A percentile compares a stretch with the other conserved stretches of the same genome.
These are phyloP conservation scores for Pyrus communis DNA, from an alignment of 306 rosid genomes.

Conservation along the genomic window DNA sequence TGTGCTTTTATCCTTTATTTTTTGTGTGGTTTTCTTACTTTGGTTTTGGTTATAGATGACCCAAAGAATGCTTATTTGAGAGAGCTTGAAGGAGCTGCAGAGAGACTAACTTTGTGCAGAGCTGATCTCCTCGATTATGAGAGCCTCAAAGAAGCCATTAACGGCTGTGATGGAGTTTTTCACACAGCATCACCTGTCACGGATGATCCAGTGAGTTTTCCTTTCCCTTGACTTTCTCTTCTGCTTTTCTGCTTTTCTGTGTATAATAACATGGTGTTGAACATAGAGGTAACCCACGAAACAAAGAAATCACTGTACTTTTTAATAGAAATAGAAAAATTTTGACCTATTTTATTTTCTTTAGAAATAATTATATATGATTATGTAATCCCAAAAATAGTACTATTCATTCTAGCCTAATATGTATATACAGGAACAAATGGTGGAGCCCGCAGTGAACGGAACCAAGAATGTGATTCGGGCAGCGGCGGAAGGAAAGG, in stretches of 20 bases:
- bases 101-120: slow-evolving; percentile 51
- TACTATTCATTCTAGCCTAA: too few relatives aligned
- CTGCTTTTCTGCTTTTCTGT: background rate
- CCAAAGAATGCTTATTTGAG: slow-evolving; percentile 71
- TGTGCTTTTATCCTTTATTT: background rate
- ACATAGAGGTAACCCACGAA: too few relatives aligned
- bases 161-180: slow-evolving; percentile 69
- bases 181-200: slow-evolving; percentile 89
- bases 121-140: slow-evolving; percentile 69
- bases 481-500: slow-evolving; percentile 66
- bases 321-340: too few relatives aligned
- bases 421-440: slow-evolving; percentile 39
- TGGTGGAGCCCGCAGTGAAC: slow-evolving; percentile 70
- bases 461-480: slow-evolving; percentile 67
- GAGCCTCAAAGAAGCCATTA: slow-evolving; percentile 44
- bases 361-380: too few relatives aligned
- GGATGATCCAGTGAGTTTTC: slow-evolving; percentile 56
- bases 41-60: slow-evolving; percentile 35
- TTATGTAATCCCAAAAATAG: too few relatives aligned
- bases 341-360: too few relatives aligned
- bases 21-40: background rate
- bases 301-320: too few relatives aligned
- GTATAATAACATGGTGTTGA: too few relatives aligned
- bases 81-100: slow-evolving; percentile 70
- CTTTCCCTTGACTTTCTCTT: background rate